These are phyloP conservation scores for Corylus heterophylla DNA, from an alignment of 306 rosid species.

Conservation along the genomic window DNA sequence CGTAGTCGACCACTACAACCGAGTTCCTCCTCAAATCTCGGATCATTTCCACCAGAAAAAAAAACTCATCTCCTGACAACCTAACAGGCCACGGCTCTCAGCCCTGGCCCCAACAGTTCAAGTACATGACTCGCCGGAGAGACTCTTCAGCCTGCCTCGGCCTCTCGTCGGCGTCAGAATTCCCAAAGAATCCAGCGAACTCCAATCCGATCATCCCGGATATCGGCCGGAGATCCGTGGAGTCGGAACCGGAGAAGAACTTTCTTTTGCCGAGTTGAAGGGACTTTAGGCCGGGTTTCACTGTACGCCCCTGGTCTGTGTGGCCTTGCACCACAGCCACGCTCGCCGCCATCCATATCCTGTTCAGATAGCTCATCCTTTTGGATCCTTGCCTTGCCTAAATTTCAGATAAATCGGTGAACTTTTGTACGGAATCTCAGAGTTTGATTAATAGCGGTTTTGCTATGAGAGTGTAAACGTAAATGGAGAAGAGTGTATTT, in stretches of 20 bases:
- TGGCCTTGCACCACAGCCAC: conserved; percentile 73
- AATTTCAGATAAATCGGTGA: too few species aligned
- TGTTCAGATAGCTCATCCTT: conserved; percentile 54
- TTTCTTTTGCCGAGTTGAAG: conserved; percentile 48
- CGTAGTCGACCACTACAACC: neutral
- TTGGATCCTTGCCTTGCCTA: neutral
- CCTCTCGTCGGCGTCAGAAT: conserved; percentile 37
- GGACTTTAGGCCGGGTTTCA: conserved; percentile 60
- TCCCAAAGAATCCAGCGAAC: conserved; percentile 27
- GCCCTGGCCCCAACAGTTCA: conserved; percentile 95
- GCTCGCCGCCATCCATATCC: conserved; percentile 74
- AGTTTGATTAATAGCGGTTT: neutral
- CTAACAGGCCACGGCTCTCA: conserved; percentile 31
- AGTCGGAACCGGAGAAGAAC: conserved; percentile 34
- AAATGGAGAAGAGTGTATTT: neutral
- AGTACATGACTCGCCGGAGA: conserved; percentile 78
- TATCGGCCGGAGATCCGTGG: conserved; percentile 37
- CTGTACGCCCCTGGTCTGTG: conserved; percentile 54
- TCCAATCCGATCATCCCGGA: conserved; percentile 47
- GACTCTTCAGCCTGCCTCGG: conserved; percentile 65
- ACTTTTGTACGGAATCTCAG: neutral
- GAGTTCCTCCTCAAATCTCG: neutral
- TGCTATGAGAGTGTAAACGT: accelerated
- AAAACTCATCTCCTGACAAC: conserved; percentile 6
- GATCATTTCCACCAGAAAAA: neutral